Percentiles rank a stretch among this genome's conserved stretches.
phyloP scores from a whole-genome alignment of 768 basidiomycete species.

The Tylopilus plumbeoviolaceoides region DNA sequence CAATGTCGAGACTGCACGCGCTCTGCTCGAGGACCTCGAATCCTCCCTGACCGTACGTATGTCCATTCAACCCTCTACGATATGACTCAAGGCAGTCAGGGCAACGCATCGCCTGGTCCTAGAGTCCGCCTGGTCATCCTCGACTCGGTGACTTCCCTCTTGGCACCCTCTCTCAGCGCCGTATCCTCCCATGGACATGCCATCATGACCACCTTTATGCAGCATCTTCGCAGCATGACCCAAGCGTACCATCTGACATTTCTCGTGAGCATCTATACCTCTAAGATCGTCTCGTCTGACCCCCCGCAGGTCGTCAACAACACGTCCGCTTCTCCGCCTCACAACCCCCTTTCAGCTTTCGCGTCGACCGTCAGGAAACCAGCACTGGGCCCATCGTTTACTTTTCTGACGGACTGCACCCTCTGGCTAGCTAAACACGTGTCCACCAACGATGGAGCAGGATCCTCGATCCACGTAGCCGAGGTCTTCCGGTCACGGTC shows the following conservation, averaged over 20 bases:
- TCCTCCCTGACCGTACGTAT: slow-evolving; percentile 28
- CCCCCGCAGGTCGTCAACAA: slow-evolving; percentile 56
- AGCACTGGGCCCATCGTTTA: slow-evolving; percentile 72
- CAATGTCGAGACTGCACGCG: slow-evolving; percentile 51
- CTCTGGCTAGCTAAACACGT: slow-evolving; percentile 55
- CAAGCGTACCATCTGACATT: slow-evolving; percentile 43
- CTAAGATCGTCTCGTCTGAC: not conserved
- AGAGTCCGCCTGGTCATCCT: slow-evolving; percentile 52
- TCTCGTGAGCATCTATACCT: slow-evolving; percentile 42
- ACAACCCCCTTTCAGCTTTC: slow-evolving; percentile 34
- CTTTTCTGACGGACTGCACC: slow-evolving; percentile 67
- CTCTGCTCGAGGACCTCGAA: slow-evolving; percentile 44
- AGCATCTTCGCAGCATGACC: slow-evolving; percentile 50
- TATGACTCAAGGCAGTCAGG: slow-evolving; percentile 9
- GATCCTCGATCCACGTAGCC: slow-evolving; percentile 29
- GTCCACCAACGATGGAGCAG: slow-evolving; percentile 14
- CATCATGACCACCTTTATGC: slow-evolving; percentile 69
- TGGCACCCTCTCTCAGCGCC: slow-evolving; percentile 60
- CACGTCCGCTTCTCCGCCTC: slow-evolving; percentile 35
- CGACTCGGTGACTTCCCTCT: slow-evolving; percentile 60
- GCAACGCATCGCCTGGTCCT: slow-evolving; percentile 3
- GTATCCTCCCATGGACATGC: slow-evolving; percentile 74
- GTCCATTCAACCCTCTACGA: too few species aligned
- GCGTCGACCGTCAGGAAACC: slow-evolving; percentile 50
- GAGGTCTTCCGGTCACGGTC: slow-evolving; percentile 43